These are phyloP conservation scores for Naganishia sp. DNA, from an alignment of 1,284 basidiomycete genomes.

Conservation along the genomic window DNA sequence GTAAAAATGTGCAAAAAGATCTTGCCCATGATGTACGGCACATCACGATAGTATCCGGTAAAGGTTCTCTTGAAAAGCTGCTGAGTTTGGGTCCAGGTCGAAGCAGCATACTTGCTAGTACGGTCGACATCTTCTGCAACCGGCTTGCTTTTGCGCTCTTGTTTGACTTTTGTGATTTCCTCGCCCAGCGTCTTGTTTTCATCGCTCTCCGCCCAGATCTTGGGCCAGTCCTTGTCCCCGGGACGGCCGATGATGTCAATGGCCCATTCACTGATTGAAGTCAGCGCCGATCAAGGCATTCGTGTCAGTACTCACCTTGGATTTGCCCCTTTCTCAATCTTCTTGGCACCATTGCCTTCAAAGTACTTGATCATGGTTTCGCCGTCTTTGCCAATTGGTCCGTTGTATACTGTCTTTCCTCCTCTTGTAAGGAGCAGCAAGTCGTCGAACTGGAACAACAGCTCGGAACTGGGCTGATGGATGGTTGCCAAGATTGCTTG, in stretches of 20 bases:
- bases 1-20: conserved; percentile 41
- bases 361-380: conserved; percentile 56
- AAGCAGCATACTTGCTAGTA: conserved; percentile 40
- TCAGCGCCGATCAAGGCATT: neutral
- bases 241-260: conserved; percentile 19
- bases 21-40: conserved; percentile 50
- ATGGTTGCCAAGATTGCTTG: conserved; percentile 55
- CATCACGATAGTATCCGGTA: conserved; percentile 35
- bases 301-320: conserved; percentile 41
- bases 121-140: conserved; percentile 28
- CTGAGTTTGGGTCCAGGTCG: conserved; percentile 41
- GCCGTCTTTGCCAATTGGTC: conserved; percentile 49
- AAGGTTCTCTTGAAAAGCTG: conserved; percentile 46
- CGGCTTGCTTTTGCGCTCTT: conserved; percentile 26
- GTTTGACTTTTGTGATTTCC: conserved; percentile 28
- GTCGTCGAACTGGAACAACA: conserved; percentile 55
- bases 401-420: conserved; percentile 56
- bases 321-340: conserved; percentile 53
- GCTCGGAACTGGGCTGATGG: conserved; percentile 44
- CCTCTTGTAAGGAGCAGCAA: conserved; percentile 56
- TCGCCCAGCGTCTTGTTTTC: conserved; percentile 27
- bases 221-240: conserved; percentile 30
- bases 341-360: conserved; percentile 52
- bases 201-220: conserved; percentile 32
- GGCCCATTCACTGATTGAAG: conserved; percentile 27